Base-by-base conservation (phyloP, 176 grass and related monocot species). In the Oryza officinalis region DNA sequence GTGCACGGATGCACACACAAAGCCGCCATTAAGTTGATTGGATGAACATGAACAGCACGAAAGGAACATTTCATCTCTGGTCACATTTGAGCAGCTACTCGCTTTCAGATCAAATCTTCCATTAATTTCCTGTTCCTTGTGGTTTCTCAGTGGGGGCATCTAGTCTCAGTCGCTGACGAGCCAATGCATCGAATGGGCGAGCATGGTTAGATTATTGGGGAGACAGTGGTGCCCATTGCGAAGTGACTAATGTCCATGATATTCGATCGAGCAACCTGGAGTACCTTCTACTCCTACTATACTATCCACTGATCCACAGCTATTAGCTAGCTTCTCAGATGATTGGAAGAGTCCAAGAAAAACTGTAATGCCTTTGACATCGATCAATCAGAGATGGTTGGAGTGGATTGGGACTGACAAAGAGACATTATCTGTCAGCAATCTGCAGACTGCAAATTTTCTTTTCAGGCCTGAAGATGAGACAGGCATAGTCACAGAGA, bases 211-310 rank as follows among this genome's bases (percentile, higher is more conserved):
- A 77, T 68, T n/a, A 6, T 65, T 18, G 14, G 47, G 69, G 37
- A 43, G 60, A 80, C 44, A 61, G 60, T 35, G 65, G 65, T 27
- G 77, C 71, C 77, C 71, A 65, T 45, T 22, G 76, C 26, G 71
- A 69, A 37, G 74, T 76, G 31, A 78, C 76, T 85, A 76, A 11
- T 76, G 71, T 66, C 65, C 76, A 85, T 81, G 1, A 75, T 84
- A 70, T 85, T 89, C 41, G 28, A 64, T 67, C 13, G 26, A 57
- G 8, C 46, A 8, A 26, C 60, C 86, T 43, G 33, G 33, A 35
- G 33, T 35, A n/a, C 60, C 86, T 52, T 6, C 8, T 18, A 15
- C 75, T 17, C 60, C 59, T 70, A 45, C 31, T 46, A 45, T 18
- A 35, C 33, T 46, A 13, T n/a, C 72, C 27, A 52, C 26, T 63